Base-by-base conservation (phyloP, 306 rosid species). In the Rosa rugosa region DNA sequence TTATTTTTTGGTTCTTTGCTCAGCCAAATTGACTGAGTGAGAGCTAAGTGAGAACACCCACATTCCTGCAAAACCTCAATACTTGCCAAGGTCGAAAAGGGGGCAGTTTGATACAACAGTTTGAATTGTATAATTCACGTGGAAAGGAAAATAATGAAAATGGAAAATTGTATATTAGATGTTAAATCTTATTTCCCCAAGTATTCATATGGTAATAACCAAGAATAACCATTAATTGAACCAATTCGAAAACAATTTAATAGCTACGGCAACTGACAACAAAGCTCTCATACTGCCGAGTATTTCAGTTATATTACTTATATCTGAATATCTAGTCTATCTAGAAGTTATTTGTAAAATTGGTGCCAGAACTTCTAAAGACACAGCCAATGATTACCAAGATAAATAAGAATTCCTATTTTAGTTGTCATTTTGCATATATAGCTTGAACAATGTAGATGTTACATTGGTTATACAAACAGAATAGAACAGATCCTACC, bases 81-180 rank as follows among this genome's bases (percentile, higher is more conserved):
- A 74, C 31, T 23, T 74, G 45, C 45, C 38, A 9, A 60, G 79
- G 71, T 45, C 38, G 69, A 44, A 75, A 62, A 40, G 36, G 25
- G 25, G 44, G 46, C 23, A 38, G 45, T 74, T 56, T 57, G 40
- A 41, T 74, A 57, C 76, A 36, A 9, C 59, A 44, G 64, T 36
- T 65, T 10, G 57, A 75, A 75, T 18, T 62, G 71, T 45, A 75
- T 27, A 75, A 75, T 25, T 31, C 57, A 62, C 27, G 67, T 60
- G 13, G 34, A 75, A 60, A 17, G 31, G 50, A 75, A 62, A 75
- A 75, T 75, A 75, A 75, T 25, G 79, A 60, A 16, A 17, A 31
- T 11, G 4, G 14, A 27, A 75, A 75, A 75, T 8, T 75, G 70
- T 5, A 59, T 42, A 17, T 23, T 42, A n/a, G 41, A 68, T n/a